Conservation (phyloP, 169 alveolate genomes). For the Cryptosporidium baileyi region DNA sequence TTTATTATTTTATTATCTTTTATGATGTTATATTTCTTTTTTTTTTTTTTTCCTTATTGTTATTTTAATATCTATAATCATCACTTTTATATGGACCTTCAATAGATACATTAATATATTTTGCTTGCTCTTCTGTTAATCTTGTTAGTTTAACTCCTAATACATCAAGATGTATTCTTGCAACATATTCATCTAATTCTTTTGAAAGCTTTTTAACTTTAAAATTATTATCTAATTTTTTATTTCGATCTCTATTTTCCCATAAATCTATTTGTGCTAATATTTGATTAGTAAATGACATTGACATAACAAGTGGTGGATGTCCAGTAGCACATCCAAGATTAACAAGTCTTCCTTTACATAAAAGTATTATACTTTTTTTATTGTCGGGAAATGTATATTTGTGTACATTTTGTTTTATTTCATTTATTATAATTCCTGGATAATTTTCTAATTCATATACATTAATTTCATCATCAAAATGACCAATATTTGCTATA, state of each 20-base stretch:
- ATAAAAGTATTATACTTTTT: slow-evolving; percentile 92
- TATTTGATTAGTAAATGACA: slow-evolving; percentile 94
- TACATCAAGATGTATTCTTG: slow-evolving; percentile 92
- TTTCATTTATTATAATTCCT: slow-evolving; percentile 88
- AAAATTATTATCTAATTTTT: slow-evolving; percentile 74
- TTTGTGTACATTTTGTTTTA: slow-evolving; percentile 93
- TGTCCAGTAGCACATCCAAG: slow-evolving; percentile 99
- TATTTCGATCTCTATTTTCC: slow-evolving; percentile 80
- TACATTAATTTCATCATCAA: slow-evolving; percentile 96
- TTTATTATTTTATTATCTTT: too few species aligned
- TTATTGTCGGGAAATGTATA: slow-evolving; percentile 84
- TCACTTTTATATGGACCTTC: slow-evolving; percentile 95
- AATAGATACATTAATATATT: slow-evolving; percentile 88
- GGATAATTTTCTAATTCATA: slow-evolving; percentile 87
- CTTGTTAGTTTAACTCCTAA: slow-evolving; percentile 93
- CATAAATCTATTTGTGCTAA: slow-evolving; percentile 89
- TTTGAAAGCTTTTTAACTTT: slow-evolving; percentile 93
- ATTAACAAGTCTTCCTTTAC: slow-evolving; percentile 96
- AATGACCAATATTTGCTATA: slow-evolving; percentile 96
- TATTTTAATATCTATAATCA: slow-evolving; percentile 88
- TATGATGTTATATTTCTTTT: neutral
- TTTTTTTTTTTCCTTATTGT: neutral
- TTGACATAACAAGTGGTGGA: slow-evolving; percentile 98
- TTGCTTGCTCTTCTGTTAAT: slow-evolving; percentile 91
- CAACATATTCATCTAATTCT: slow-evolving; percentile 96